Evolutionary conservation across 108 stramenopile genomes (phyloP).

Genomic region (Schizochytrium sp.): DNA sequence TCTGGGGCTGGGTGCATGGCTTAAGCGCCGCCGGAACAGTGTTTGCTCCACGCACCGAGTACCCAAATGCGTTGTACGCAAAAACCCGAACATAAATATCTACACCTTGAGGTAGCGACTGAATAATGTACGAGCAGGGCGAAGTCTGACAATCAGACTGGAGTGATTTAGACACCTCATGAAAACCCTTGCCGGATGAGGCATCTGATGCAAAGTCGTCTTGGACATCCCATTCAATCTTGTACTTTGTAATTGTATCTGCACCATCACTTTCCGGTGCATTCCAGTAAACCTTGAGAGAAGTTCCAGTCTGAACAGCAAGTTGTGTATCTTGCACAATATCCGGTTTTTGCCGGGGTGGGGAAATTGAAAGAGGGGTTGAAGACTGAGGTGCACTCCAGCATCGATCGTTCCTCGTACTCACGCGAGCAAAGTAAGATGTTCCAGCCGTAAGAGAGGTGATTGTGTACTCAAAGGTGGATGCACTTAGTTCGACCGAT

Average conservation of each 20-base stretch:
- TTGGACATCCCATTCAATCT: slow-evolving; percentile 76
- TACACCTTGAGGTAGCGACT: slow-evolving; percentile 66
- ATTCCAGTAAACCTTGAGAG: slow-evolving; percentile 71
- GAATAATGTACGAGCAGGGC: slow-evolving; percentile 69
- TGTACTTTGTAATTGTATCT: slow-evolving; percentile 74
- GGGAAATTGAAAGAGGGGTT: slow-evolving; percentile 75
- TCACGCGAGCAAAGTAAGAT: slow-evolving; percentile 77
- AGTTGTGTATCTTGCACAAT: slow-evolving; percentile 72
- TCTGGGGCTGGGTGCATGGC: slow-evolving; percentile 72
- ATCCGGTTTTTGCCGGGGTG: slow-evolving; percentile 81
- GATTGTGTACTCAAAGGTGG: slow-evolving; percentile 63
- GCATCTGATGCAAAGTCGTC: not conserved
- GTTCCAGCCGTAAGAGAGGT: slow-evolving; percentile 75
- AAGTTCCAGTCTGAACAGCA: slow-evolving; percentile 66
- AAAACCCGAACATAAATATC: slow-evolving; percentile 74
- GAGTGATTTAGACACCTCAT: slow-evolving; percentile 65
- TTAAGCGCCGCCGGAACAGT: slow-evolving; percentile 62
- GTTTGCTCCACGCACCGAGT: slow-evolving; percentile 63
- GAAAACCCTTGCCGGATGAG: slow-evolving; percentile 61
- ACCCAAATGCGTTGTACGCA: slow-evolving; percentile 75
- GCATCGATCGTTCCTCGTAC: slow-evolving; percentile 76
- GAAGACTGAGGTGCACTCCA: slow-evolving; percentile 76
- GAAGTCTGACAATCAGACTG: slow-evolving; percentile 63
- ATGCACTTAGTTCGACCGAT: slow-evolving; percentile 25
- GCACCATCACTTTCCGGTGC: slow-evolving; percentile 73